Evolutionary conservation across 495 filamentous ascomycete species (phyloP), one percentile per base, ranked within the genome.

Genomic region (Trichocladium uniseriatum): DNA sequence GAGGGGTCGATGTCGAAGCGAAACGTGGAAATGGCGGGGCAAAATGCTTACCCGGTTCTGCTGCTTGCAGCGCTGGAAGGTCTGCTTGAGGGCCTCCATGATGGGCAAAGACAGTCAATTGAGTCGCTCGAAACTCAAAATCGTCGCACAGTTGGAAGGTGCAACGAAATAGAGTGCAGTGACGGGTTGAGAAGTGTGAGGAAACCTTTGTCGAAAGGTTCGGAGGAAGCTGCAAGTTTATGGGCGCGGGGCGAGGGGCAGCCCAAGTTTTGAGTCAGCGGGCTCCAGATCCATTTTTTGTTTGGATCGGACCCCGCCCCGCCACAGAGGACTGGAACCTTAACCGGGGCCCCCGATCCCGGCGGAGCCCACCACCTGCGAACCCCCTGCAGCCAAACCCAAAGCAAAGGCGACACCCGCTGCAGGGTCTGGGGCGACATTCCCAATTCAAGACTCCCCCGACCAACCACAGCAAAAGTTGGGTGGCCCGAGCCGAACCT

Each of bases 51-150:
- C 83, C 64, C 82, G 68, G 48, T 71, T 71, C 69, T 86, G 75
- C 51, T 80, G 78, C 73, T 88, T 92, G 78, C 89, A 94, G 75
- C 80, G 82, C 56, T 80, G 81, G 63, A 98, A 98, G 6, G 89
- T 86, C 58, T 81, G 69, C 71, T 87, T 94, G 57, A 98, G 84
- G 39, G 65, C 76, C 52, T 96, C 91, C 84, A 79, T 79, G 36
- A 27, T 61, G 37, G 27, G 18, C 35, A 24, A 24, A n/a, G 19
- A 10, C 18, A 28, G 52, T 56, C 53, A 49, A 56, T 59, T 48
- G 40, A 38, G 29, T 45, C 22, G 2, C 19, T 51, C 24, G 13
- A 8, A 22, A 10, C 18, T 39, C 10, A 10, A 19, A 20, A 28
- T 34, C 31, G 11, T 31, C 20, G 15, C 32, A 15, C 20, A 32